Evolutionary conservation across 2,329 filamentous ascomycete genomes (phyloP).

Genomic region (Colletotrichum plurivorum): DNA sequence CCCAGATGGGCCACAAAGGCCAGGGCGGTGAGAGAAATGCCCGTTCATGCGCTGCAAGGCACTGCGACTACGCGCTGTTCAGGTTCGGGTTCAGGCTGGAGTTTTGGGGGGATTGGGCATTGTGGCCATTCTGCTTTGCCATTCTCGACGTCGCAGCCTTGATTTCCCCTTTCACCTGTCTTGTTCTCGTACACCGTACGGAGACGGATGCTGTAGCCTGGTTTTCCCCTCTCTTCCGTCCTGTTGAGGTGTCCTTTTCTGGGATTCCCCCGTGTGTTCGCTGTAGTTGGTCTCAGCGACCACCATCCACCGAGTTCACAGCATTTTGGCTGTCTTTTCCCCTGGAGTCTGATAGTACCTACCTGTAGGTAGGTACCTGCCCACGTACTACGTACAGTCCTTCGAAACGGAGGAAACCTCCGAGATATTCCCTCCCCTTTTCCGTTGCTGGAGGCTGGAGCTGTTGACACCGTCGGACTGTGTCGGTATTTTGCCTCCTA

Average conservation of each 20-base stretch:
- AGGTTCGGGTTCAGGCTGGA: background rate
- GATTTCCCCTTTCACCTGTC: background rate
- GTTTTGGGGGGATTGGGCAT: background rate
- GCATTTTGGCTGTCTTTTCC: background rate
- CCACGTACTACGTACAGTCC: background rate
- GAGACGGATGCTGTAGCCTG: too few relatives aligned
- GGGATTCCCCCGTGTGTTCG: background rate
- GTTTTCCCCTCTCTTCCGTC: slow-evolving; percentile 3
- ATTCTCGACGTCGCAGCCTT: background rate
- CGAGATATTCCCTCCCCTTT: slow-evolving; percentile 31
- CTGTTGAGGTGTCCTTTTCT: slow-evolving; percentile 19
- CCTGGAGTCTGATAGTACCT: background rate
- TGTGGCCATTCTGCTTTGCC: background rate
- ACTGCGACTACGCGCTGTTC: background rate
- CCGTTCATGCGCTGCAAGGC: slow-evolving; percentile 40
- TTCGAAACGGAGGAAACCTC: slow-evolving; percentile 27
- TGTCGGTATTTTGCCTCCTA: slow-evolving; percentile 4
- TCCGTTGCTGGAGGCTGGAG: background rate
- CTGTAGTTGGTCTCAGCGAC: background rate
- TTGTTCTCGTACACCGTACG: background rate
- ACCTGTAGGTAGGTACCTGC: background rate
- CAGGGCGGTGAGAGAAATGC: slow-evolving; percentile 48
- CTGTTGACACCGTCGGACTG: background rate
- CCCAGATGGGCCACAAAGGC: slow-evolving; percentile 33
- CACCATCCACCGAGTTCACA: background rate